A percentile compares a stretch with the other conserved stretches of the same genome.
These are phyloP conservation scores for Coniochaeta ligniaria DNA, from an alignment of 2,329 filamentous ascomycete species.

Conservation along the genomic window DNA sequence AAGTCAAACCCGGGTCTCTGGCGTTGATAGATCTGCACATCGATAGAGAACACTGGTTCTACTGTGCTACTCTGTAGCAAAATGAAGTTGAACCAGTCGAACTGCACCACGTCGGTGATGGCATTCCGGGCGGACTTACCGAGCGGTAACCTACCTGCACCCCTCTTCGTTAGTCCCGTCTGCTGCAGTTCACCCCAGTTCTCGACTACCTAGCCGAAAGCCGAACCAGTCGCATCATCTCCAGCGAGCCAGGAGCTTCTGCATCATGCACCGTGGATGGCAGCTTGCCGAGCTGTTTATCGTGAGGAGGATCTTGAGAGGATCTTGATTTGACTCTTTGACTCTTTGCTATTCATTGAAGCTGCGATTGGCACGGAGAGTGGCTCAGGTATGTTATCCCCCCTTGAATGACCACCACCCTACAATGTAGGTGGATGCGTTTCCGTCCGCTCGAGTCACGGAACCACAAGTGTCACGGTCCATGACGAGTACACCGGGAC, in stretches of 20 bases:
- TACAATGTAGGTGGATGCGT: no score
- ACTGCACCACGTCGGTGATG: neutral
- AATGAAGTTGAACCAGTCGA: neutral
- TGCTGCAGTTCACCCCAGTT: neutral
- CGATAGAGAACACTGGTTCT: neutral
- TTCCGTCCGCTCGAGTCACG: no score
- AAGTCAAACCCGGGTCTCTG: neutral
- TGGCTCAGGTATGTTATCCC: no score
- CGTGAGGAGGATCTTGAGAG: neutral
- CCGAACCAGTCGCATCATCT: slow-evolving; percentile 5
- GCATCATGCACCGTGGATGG: neutral
- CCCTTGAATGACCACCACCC: no score
- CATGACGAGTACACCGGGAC: neutral
- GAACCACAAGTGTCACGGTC: no score
- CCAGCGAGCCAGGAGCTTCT: neutral
- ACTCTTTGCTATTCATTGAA: no score
- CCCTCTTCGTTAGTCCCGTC: neutral
- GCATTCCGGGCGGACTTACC: neutral
- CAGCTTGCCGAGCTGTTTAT: neutral
- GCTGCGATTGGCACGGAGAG: no score
- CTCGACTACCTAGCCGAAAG: neutral
- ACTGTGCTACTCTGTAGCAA: no score
- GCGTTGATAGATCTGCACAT: neutral
- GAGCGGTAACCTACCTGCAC: neutral
- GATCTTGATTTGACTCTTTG: neutral